These are phyloP conservation scores for Coemansia sp. DNA, from an alignment of 192 early-diverging fungal genomes.

Conservation along the genomic window DNA sequence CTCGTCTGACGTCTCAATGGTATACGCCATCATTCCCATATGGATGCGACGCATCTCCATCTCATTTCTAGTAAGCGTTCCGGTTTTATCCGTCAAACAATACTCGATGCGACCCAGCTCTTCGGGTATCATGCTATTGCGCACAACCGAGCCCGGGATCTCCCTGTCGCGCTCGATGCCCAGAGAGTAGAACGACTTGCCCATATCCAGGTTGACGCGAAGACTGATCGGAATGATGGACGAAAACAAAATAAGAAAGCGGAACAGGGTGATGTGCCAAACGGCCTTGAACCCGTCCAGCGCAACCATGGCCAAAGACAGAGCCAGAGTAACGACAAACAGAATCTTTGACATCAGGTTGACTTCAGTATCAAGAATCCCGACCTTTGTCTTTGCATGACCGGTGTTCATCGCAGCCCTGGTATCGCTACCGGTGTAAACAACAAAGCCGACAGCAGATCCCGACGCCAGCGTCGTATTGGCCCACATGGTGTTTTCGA, in stretches of 20 bases:
- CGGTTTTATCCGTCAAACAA: slow-evolving; percentile 92
- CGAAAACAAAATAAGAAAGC: slow-evolving; percentile 93
- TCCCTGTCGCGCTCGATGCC: slow-evolving; percentile 85
- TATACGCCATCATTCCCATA: slow-evolving; percentile 94
- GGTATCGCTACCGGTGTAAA: slow-evolving; percentile 93
- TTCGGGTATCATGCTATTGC: slow-evolving; percentile 93
- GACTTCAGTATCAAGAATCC: slow-evolving; percentile 85
- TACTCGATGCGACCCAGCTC: slow-evolving; percentile 94
- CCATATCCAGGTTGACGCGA: slow-evolving; percentile 95
- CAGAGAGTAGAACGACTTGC: slow-evolving; percentile 88
- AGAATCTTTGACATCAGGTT: slow-evolving; percentile 93
- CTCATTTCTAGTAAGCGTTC: slow-evolving; percentile 93
- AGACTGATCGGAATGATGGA: slow-evolving; percentile 95
- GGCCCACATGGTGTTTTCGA: slow-evolving; percentile 93
- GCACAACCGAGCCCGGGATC: slow-evolving; percentile 84
- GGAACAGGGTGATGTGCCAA: slow-evolving; percentile 90
- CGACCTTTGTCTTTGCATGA: slow-evolving; percentile 87
- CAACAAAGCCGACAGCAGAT: slow-evolving; percentile 76
- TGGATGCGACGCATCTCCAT: slow-evolving; percentile 96
- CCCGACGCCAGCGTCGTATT: slow-evolving; percentile 95
- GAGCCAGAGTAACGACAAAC: slow-evolving; percentile 75
- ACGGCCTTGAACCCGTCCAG: slow-evolving; percentile 85
- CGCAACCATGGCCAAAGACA: slow-evolving; percentile 85
- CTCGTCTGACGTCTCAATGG: slow-evolving; percentile 87
- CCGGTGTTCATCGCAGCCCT: slow-evolving; percentile 96